These are phyloP conservation scores for Paecilomyces fulvus DNA, from an alignment of 2,329 filamentous ascomycete species.

Conservation along the genomic window DNA sequence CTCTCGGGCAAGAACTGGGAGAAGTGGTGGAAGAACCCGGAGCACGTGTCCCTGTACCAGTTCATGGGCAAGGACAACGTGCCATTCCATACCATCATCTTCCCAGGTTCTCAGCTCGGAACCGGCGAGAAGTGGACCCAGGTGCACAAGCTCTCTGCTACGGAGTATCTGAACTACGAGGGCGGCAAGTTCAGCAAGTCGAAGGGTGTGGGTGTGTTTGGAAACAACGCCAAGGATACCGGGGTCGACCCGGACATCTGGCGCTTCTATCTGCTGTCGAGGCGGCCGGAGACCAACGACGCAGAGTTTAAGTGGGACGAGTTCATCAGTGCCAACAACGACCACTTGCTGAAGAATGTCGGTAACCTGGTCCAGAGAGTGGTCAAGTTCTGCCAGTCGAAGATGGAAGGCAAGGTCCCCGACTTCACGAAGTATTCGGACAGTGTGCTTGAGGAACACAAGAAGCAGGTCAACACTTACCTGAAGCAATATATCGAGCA, in stretches of 20 bases:
- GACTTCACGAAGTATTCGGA: conserved; percentile 33
- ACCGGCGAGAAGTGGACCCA: conserved; percentile 81
- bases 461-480: conserved; percentile 40
- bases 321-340: conserved; percentile 81
- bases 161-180: conserved; percentile 84
- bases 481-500: conserved; percentile 50
- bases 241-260: conserved; percentile 81
- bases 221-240: conserved; percentile 79
- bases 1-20: conserved; percentile 57
- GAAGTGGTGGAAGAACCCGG: conserved; percentile 87
- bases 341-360: conserved; percentile 67
- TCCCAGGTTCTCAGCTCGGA: conserved; percentile 78
- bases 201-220: conserved; percentile 81
- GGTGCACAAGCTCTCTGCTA: conserved; percentile 79
- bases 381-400: conserved; percentile 59
- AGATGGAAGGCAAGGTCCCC: conserved; percentile 15
- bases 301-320: conserved; percentile 84
- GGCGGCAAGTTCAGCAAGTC: conserved; percentile 90
- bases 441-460: conserved; percentile 34
- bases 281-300: conserved; percentile 76
- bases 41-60: conserved; percentile 82
- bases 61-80: conserved; percentile 94
- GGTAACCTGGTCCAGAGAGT: conserved; percentile 67
- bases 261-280: conserved; percentile 82
- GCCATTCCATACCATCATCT: conserved; percentile 83